Evolutionary conservation across 139 green algal species (phyloP), one percentile per base, ranked within the genome.

Genomic region (Chlorella vulgaris): DNA sequence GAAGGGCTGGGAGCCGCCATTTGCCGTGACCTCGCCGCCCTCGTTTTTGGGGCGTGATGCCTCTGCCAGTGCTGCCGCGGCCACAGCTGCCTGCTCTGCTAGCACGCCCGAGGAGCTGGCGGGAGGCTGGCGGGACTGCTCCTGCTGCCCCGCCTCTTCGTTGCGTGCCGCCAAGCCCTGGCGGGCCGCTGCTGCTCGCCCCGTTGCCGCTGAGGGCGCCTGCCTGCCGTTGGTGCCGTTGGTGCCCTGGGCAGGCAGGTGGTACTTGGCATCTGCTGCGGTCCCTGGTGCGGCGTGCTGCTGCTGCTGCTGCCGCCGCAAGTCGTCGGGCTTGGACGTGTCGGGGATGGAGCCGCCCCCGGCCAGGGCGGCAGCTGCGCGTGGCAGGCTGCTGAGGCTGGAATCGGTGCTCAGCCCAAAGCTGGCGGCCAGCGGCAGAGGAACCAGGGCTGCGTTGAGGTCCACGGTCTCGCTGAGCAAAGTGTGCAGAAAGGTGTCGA

Each of bases 401-500:
- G 53, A 61, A 26, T 82, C 76, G 2, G 47, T 80, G 26, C 36
- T 69, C 19, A 84, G 80, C 6, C 65, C 65, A 58, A 84, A 61
- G 38, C 80, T 73, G 40, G 10, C 28, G 6, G 82, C 74, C 24
- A 86, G 40, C 1, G 74, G 18, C 18, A 65, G 7, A 8, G 82
- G 82, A 24, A 86, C 82, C 22, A 86, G 47, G 10, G 50, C 26
- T 10, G 74, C 26, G 24, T 47, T 61, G 28, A 83, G 50, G 29
- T 61, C 39, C n/a, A 83, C 39, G 18, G 66, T 47, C 19, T 71
- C 69, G 19, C 39, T 43, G 2, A 86, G 36, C 53, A 86, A 28
- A 62, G 35, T 78, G 26, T 83, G 39, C 43, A 86, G 33, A 50
- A 86, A 86, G 50, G 31, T 42, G 38, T 84, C 80, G 1, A 84